phyloP scores from a whole-genome alignment of 441 rosid species.

The Hypseocharis bilobata region DNA sequence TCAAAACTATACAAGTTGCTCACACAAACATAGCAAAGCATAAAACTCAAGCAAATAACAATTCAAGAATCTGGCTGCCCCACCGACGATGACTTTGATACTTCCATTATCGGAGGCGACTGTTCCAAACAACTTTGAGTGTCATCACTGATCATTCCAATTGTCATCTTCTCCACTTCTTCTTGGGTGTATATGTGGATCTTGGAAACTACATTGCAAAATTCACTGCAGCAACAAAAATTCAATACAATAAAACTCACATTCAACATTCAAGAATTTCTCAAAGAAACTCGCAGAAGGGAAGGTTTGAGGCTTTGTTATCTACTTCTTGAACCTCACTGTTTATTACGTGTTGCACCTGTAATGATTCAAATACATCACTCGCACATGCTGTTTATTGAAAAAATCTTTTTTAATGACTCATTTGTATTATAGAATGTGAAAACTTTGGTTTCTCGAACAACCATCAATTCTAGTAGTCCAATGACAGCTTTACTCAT shows the following conservation, averaged over 20 bases:
- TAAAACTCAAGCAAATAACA: background rate
- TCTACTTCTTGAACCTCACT: background rate
- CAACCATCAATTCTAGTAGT: too few species aligned
- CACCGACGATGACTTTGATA: conserved; percentile 79
- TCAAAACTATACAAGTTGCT: background rate
- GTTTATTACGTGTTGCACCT: background rate
- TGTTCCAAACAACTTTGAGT: conserved; percentile 86
- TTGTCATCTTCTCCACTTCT: conserved; percentile 76
- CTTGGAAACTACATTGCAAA: conserved; percentile 72
- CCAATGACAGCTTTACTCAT: background rate
- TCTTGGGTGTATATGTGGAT: conserved; percentile 75
- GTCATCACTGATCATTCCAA: conserved; percentile 49
- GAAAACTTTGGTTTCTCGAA: background rate
- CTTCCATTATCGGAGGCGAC: conserved; percentile 61
- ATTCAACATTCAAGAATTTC: background rate
- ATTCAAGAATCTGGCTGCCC: conserved; percentile 68
- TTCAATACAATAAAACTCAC: background rate
- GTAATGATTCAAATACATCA: too few species aligned
- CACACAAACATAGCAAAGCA: background rate
- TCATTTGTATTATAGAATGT: too few species aligned
- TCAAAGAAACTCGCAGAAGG: too few species aligned
- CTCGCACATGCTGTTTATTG: too few species aligned
- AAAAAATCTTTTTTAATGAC: too few species aligned
- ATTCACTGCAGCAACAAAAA: conserved; percentile 45
- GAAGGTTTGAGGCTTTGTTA: too few species aligned